phyloP scores from a whole-genome alignment of 1,284 basidiomycete genomes.

The Puccinia coronata region DNA sequence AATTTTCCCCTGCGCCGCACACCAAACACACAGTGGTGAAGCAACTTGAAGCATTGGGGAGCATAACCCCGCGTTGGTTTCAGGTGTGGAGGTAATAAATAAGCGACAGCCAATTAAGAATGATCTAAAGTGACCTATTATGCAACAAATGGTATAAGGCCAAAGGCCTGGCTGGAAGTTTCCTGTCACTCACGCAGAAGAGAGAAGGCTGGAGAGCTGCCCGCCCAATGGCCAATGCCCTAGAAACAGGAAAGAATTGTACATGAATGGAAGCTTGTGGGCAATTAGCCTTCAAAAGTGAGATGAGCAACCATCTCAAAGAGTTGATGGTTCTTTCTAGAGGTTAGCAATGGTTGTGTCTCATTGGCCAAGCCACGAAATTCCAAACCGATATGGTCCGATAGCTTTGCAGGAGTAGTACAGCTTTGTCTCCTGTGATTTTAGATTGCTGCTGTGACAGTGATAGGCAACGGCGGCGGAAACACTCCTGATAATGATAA shows the following conservation, averaged over 20 bases:
- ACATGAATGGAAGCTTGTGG: constrained; percentile 2
- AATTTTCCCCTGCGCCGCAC: no score
- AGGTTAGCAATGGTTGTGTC: constrained; percentile 5
- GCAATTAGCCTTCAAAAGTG: background rate
- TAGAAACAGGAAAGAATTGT: constrained; percentile 22
- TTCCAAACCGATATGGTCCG: background rate
- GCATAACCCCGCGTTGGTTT: no score
- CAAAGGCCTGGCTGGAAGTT: background rate
- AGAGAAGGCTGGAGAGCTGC: background rate
- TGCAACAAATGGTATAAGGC: background rate
- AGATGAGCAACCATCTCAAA: background rate
- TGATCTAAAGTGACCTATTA: background rate
- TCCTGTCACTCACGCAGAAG: background rate
- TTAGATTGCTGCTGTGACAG: constrained; percentile 5
- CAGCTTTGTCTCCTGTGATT: constrained; percentile 3
- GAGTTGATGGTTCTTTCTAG: background rate
- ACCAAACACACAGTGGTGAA: no score
- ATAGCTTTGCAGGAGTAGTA: background rate
- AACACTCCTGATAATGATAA: background rate
- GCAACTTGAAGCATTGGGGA: no score
- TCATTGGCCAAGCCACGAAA: background rate
- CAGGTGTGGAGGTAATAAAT: background rate
- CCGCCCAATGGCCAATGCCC: constrained; percentile 8
- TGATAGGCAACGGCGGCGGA: constrained; percentile 14
- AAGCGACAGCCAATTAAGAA: background rate